Evolutionary conservation across 768 basidiomycete genomes (phyloP).

Genomic region (Hortiboletus flavorubellus): DNA sequence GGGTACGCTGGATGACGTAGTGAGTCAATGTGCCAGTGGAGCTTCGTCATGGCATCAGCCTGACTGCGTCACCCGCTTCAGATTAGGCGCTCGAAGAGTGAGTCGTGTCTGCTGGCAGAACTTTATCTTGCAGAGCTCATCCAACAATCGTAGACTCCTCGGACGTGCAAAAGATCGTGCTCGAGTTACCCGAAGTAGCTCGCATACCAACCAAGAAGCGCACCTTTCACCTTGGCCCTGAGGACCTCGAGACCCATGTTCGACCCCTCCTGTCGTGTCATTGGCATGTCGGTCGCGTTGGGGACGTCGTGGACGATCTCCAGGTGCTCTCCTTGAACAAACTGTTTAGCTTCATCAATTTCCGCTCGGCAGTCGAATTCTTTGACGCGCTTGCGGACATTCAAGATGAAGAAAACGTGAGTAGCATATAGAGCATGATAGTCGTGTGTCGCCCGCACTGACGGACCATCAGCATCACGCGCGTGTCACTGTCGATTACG

Average conservation of each 20-base stretch:
- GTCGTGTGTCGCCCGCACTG: neutral
- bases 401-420: slow-evolving; percentile 32
- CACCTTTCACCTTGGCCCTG: slow-evolving; percentile 33
- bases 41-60: neutral
- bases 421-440: slow-evolving; percentile 6
- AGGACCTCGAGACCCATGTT: slow-evolving; percentile 34
- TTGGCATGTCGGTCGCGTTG: slow-evolving; percentile 25
- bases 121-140: neutral
- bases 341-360: slow-evolving; percentile 27
- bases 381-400: slow-evolving; percentile 27
- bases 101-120: neutral
- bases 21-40: slow-evolving; percentile 9
- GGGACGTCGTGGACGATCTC: slow-evolving; percentile 1
- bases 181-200: slow-evolving; percentile 25
- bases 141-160: slow-evolving; percentile 13
- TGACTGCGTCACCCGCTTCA: slow-evolving; percentile 2
- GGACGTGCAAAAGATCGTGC: slow-evolving; percentile 11
- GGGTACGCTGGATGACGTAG: slow-evolving; percentile 17
- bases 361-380: slow-evolving; percentile 24
- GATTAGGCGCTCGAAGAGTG: slow-evolving; percentile 23
- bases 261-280: slow-evolving; percentile 35
- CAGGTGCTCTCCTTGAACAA: slow-evolving; percentile 26
- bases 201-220: slow-evolving; percentile 29
- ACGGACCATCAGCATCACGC: slow-evolving; percentile 28
- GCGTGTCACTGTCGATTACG: slow-evolving; percentile 27